Evolutionary conservation across 2,329 filamentous ascomycete species (phyloP), one percentile per base, ranked within the genome.

Genomic region (Waltergamsia citrina): DNA sequence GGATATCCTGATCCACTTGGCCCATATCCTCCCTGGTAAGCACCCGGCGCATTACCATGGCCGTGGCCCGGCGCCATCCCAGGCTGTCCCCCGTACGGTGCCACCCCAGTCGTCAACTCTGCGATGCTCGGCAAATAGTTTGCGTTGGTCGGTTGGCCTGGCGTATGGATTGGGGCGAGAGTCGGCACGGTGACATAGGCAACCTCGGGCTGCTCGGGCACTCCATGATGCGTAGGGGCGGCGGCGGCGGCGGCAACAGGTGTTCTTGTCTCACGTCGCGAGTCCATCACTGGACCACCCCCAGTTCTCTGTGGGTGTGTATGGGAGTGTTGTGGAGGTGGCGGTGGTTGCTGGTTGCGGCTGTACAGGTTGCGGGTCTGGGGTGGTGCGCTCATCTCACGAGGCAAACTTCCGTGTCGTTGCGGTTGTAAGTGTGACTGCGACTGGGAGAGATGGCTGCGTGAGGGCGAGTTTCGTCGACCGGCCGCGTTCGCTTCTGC

Each of bases 31-130:
- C 17, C 6, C 16, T 35, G 32, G n/a, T 31, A 31, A 27, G 22
- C 22, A 4, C 31, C 32, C 14, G 14, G 20, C 26, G 15, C 14
- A 20, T 22, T 18, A 11, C 3, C 23, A 12, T 26, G 10, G 8
- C 18, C 19, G 7, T 26, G 10, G n/a, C 14, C 60, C 58, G 29
- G 52, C 19, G 42, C 39, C 11, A 67, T 25, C 26, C 48, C 43
- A 3, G 45, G 41, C 5, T 70, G 69, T n/a, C 69, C 70, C 42
- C 59, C 70, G 48, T 78, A 79, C 1, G 73, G 71, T 41, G 69
- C 75, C 21, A 78, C 61, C 10, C 76, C 75, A 0, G 74, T 79
- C 3, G 76, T 80, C 44, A 81, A 63, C 48, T 81, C 75, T 23
- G 71, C 68, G 12, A 81, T 63, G 33, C 74, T 67, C 2, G 76